phyloP scores from a whole-genome alignment of 768 basidiomycete genomes.

The Amanita pseudoporphyria region DNA sequence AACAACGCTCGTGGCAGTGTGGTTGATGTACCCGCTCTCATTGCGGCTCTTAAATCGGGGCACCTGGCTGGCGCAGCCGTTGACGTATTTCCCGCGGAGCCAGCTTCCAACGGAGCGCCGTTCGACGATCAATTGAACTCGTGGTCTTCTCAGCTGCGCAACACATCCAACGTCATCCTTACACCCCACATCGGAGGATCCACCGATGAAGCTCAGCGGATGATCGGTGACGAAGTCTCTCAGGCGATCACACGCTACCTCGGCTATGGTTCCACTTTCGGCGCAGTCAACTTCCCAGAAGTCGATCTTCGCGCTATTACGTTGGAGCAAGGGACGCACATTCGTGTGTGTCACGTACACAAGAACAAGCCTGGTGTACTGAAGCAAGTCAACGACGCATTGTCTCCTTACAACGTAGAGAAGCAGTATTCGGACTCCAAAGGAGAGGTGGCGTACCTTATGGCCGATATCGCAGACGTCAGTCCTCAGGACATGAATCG shows the following conservation, averaged over 20 bases:
- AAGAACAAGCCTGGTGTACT: conserved; percentile 94
- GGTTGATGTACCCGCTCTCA: conserved; percentile 88
- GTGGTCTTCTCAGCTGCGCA: conserved; percentile 71
- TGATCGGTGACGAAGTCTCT: conserved; percentile 95
- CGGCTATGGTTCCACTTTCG: conserved; percentile 82
- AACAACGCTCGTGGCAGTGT: conserved; percentile 97
- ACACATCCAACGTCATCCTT: conserved; percentile 84
- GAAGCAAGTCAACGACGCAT: conserved; percentile 86
- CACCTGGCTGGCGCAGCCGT: conserved; percentile 84
- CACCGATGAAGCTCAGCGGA: conserved; percentile 95
- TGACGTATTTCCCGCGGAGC: conserved; percentile 94
- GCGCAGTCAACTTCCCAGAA: conserved; percentile 98
- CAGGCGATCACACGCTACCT: conserved; percentile 81
- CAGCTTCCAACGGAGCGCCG: conserved; percentile 79
- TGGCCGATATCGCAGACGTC: conserved; percentile 95
- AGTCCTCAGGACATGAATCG: conserved; percentile 69
- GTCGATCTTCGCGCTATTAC: conserved; percentile 92
- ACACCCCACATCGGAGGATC: conserved; percentile 99
- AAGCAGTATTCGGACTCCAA: conserved; percentile 99
- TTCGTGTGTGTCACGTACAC: conserved; percentile 94
- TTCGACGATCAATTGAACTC: conserved; percentile 86
- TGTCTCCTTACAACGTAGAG: conserved; percentile 95
- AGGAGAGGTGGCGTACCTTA: conserved; percentile 86
- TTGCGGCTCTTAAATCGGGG: conserved; percentile 70
- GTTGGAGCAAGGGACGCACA: conserved; percentile 66